Evolutionary conservation across 148 eudicot species (phyloP), one percentile per base, ranked within the genome.

Genomic region (Silene conica): DNA sequence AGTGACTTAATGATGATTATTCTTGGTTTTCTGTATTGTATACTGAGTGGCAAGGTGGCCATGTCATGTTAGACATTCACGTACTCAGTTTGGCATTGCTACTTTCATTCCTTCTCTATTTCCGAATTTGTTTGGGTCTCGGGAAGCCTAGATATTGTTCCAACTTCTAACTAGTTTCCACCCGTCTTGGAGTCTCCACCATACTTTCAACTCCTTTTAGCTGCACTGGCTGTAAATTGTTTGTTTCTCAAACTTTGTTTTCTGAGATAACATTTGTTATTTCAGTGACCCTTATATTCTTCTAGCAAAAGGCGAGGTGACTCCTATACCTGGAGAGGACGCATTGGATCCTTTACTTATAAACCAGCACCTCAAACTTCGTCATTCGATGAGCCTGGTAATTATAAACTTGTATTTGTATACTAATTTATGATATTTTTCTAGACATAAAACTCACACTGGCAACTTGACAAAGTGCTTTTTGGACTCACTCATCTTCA

Each of bases 231-330:
- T 67, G 57, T 71, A 20, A 71, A 13, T 28, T 20, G 54, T 52
- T 63, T 8, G 52, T 64, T 69, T 70, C 48, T 63, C 72, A 15
- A 45, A 43, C 46, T 45, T 43, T 80, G 57, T 59, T 75, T 64
- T 50, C 31, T 21, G 48, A 23, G 22, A 23, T 14, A 64, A 59
- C 5, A 46, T 64, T 67, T 72, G 7, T 72, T 28, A 20, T 20
- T 72, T 79, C 80, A 80, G 83, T 67, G 80, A 80, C 68, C 83
- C 83, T 50, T 80, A 80, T 59, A 28, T 50, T 69, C 76, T 76
- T 15, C 26, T 76, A 67, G 48, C 79, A 34, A 67, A 72, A 13
- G 45, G 38, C 52, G 69, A 38, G 76, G 62, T 80, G 48, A 62
- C 76, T 60, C 70, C 70, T 50, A 46, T 22, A 38, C 16, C 21